Percentiles rank a stretch among this genome's conserved stretches.
Conservation (phyloP, 768 basidiomycete genomes). For the Pleurotus salmoneostramineus region DNA sequence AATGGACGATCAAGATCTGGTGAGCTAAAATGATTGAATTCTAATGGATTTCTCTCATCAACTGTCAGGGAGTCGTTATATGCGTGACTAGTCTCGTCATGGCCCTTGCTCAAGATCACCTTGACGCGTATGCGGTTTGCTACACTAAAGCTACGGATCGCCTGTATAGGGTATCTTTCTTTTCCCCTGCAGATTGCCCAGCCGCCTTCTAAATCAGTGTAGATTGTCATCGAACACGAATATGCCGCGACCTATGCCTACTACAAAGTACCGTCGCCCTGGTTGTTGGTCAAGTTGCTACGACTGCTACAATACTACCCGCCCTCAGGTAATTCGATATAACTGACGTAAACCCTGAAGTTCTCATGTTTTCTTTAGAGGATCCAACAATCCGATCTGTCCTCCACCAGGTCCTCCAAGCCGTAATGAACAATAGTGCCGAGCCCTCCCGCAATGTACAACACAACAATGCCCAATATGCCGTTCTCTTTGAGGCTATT, state of each 20-base stretch:
- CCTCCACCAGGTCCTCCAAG: conserved; percentile 80
- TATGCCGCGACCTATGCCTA: conserved; percentile 89
- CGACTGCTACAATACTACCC: conserved; percentile 94
- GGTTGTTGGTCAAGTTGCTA: conserved; percentile 95
- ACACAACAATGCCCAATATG: conserved; percentile 98
- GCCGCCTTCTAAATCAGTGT: conserved; percentile 2
- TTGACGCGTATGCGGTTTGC: conserved; percentile 87
- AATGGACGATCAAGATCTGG: conserved; percentile 92
- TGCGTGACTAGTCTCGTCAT: conserved; percentile 92
- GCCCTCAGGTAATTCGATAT: conserved; percentile 63
- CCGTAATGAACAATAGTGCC: conserved; percentile 86
- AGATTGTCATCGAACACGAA: conserved; percentile 92
- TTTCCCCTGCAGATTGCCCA: background rate
- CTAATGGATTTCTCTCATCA: conserved; percentile 5
- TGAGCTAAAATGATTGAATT: conserved; percentile 23
- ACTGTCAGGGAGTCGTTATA: conserved; percentile 80
- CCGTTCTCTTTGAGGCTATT: conserved; percentile 98
- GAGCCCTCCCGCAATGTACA: conserved; percentile 94
- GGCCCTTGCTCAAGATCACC: conserved; percentile 91
- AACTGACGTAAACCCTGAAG: too few relatives aligned
- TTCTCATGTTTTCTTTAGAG: conserved; percentile 39
- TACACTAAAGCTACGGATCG: conserved; percentile 95
- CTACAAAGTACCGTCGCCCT: conserved; percentile 96
- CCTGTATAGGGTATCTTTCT: conserved; percentile 63
- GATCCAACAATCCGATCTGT: conserved; percentile 76